These are phyloP conservation scores for Geotrichum klebahnii DNA, from an alignment of 1,139 yeast genomes.

Conservation along the genomic window DNA sequence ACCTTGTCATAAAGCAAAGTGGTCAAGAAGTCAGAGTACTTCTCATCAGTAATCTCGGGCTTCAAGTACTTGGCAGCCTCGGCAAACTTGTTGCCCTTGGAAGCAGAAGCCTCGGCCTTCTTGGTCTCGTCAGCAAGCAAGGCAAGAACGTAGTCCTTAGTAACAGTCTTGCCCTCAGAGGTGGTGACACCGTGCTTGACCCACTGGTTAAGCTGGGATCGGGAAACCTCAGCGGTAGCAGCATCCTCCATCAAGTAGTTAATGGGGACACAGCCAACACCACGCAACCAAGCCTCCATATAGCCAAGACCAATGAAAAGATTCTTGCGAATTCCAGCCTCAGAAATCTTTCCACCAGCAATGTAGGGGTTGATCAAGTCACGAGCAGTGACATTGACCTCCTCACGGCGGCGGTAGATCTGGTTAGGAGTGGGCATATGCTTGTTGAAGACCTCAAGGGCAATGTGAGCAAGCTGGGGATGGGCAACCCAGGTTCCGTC, in stretches of 20 bases:
- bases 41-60: constrained; percentile 37
- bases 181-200: constrained; percentile 68
- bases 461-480: constrained; percentile 72
- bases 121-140: constrained; percentile 60
- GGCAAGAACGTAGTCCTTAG: constrained; percentile 53
- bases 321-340: constrained; percentile 68
- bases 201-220: constrained; percentile 83
- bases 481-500: constrained; percentile 85
- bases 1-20: constrained; percentile 45
- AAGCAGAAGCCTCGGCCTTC: constrained; percentile 54
- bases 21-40: constrained; percentile 40
- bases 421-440: constrained; percentile 84
- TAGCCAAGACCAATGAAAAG: constrained; percentile 68
- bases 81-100: constrained; percentile 49
- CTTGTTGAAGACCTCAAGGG: constrained; percentile 71
- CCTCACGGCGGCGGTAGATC: constrained; percentile 54
- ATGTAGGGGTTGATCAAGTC: constrained; percentile 69
- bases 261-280: constrained; percentile 77
- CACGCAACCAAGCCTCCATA: constrained; percentile 81
- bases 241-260: constrained; percentile 85
- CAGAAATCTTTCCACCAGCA: constrained; percentile 62
- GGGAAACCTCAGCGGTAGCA: constrained; percentile 81
- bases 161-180: constrained; percentile 54
- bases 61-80: constrained; percentile 36
- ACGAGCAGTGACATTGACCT: constrained; percentile 52